Conservation (phyloP, 1,284 basidiomycete genomes). For the Ganoderma multipileum region DNA sequence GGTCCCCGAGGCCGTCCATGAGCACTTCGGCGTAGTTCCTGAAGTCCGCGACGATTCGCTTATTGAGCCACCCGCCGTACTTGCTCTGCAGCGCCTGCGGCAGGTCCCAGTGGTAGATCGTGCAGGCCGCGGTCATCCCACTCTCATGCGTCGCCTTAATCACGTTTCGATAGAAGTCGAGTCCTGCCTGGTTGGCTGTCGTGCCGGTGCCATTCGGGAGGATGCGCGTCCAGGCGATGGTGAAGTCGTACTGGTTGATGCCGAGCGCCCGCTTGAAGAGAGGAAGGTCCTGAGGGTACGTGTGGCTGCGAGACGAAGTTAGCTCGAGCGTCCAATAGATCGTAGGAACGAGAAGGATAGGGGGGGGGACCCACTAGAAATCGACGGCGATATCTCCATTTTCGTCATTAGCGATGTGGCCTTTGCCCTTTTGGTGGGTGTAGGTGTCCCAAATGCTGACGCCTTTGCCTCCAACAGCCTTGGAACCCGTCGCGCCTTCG, state of each 20-base stretch:
- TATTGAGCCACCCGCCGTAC: slow-evolving; percentile 42
- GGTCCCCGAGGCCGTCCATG: neutral
- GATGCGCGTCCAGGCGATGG: slow-evolving; percentile 75
- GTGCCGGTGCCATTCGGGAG: slow-evolving; percentile 71
- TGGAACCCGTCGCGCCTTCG: slow-evolving; percentile 55
- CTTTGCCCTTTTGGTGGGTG: slow-evolving; percentile 63
- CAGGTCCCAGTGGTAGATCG: slow-evolving; percentile 80
- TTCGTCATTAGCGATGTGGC: slow-evolving; percentile 59
- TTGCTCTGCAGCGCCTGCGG: slow-evolving; percentile 72
- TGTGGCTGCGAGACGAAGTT: slow-evolving; percentile 33
- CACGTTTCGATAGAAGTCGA: slow-evolving; percentile 68
- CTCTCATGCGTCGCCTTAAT: slow-evolving; percentile 66
- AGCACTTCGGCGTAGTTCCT: slow-evolving; percentile 38
- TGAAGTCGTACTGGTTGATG: slow-evolving; percentile 48
- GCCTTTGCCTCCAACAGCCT: slow-evolving; percentile 60
- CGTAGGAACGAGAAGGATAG: no score
- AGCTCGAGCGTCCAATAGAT: no score
- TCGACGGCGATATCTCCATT: slow-evolving; percentile 74
- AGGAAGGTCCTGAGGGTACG: neutral
- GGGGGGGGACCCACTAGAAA: slow-evolving; percentile 55
- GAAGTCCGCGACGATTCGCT: slow-evolving; percentile 44
- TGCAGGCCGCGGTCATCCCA: slow-evolving; percentile 72
- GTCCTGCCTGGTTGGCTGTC: slow-evolving; percentile 74
- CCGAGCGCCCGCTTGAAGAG: slow-evolving; percentile 1
- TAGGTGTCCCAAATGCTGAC: slow-evolving; percentile 80